A percentile compares a stretch with the other conserved stretches of the same genome.
phyloP scores from a whole-genome alignment of 2,329 filamentous ascomycete species.

The Allantophomopsis cytisporea region DNA sequence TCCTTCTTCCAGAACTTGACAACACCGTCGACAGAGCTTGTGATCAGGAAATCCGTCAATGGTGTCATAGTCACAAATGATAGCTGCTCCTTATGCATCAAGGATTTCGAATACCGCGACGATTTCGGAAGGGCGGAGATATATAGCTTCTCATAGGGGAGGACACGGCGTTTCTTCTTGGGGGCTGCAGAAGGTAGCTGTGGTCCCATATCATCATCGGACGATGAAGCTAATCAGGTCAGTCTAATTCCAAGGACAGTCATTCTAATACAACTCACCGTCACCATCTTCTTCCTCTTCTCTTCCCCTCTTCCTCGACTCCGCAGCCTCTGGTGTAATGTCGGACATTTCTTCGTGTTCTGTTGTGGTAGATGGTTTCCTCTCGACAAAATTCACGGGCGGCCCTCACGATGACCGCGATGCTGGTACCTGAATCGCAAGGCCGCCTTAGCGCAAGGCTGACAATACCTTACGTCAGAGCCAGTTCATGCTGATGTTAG shows the following conservation, averaged over 20 bases:
- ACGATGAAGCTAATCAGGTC: slow-evolving; percentile 36
- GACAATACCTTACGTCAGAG: no score
- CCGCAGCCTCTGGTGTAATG: slow-evolving; percentile 16
- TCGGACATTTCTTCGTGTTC: slow-evolving; percentile 17
- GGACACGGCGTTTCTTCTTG: slow-evolving; percentile 82
- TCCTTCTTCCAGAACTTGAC: slow-evolving; percentile 99
- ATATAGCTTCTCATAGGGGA: slow-evolving; percentile 93
- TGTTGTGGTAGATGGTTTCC: slow-evolving; percentile 1
- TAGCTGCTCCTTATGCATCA: slow-evolving; percentile 97
- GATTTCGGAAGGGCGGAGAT: slow-evolving; percentile 76
- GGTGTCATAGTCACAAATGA: slow-evolving; percentile 81
- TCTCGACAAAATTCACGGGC: no score
- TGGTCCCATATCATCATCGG: slow-evolving; percentile 87
- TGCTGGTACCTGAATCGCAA: no score
- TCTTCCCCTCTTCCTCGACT: slow-evolving; percentile 39
- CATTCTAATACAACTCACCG: slow-evolving; percentile 1
- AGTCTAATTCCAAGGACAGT: neutral
- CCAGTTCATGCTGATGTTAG: no score
- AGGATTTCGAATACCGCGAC: slow-evolving; percentile 76
- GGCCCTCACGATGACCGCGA: no score
- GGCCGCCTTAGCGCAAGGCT: no score
- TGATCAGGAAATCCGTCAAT: slow-evolving; percentile 88
- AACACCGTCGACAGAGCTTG: slow-evolving; percentile 83
- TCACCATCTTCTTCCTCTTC: slow-evolving; percentile 31
- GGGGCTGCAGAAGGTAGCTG: slow-evolving; percentile 70